Conservation (phyloP, 345 rosid genomes). For the Heritiera fomes region DNA sequence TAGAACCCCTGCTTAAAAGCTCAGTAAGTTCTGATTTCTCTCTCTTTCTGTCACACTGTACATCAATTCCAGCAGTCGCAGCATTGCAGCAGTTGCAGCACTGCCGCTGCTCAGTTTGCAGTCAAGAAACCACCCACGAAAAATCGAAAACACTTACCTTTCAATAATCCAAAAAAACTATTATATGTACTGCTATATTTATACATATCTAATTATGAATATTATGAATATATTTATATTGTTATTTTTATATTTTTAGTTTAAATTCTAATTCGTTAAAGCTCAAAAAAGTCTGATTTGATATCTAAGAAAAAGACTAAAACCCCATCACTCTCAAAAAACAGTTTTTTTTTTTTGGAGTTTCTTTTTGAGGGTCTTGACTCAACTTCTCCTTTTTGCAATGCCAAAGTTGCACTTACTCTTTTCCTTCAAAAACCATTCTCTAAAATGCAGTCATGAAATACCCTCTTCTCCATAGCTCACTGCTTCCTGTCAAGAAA, state of each 20-base stretch:
- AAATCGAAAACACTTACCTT: background rate
- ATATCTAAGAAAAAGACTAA: conserved; percentile 24
- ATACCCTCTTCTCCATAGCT: conserved; percentile 17
- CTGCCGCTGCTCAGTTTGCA: conserved; percentile 30
- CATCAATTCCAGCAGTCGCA: conserved; percentile 42
- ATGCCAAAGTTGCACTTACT: conserved; percentile 32
- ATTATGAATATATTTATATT: background rate
- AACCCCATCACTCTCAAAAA: conserved; percentile 12
- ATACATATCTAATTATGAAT: background rate
- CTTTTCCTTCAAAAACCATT: background rate
- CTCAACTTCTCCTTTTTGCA: conserved; percentile 24
- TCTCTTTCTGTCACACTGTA: conserved; percentile 35
- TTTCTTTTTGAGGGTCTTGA: conserved; percentile 28
- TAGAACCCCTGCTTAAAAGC: background rate
- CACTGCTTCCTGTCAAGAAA: background rate
- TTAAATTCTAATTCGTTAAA: conserved; percentile 11
- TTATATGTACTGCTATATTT: background rate
- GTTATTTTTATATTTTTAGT: background rate
- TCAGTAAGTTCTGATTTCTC: conserved; percentile 4
- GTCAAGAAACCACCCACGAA: conserved; percentile 19
- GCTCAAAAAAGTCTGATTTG: conserved; percentile 39
- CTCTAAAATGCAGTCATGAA: conserved; percentile 44
- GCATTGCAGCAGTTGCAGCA: conserved; percentile 49
- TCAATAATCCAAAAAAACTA: background rate
- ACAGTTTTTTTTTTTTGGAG: background rate